Percentiles rank a stretch among this genome's conserved stretches.
Evolutionary conservation across 441 rosid genomes (phyloP).

Genomic region (Viola pubescens): DNA sequence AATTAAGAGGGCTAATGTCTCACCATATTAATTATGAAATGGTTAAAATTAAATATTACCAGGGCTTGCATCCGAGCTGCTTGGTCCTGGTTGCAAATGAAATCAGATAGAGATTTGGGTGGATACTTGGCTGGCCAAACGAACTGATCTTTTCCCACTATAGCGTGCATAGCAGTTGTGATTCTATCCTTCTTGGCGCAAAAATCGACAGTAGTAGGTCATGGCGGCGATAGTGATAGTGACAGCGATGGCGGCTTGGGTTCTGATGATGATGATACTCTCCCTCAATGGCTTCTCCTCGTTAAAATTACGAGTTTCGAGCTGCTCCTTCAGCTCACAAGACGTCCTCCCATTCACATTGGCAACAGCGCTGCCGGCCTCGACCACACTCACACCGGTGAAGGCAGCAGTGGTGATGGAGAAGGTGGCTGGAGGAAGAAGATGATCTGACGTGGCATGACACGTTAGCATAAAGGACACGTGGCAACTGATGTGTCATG

Average conservation of each 20-base stretch:
- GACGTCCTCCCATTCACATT: neutral
- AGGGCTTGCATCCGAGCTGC: slow-evolving; percentile 26
- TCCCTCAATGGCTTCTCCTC: slow-evolving; percentile 50
- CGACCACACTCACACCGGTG: neutral
- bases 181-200: slow-evolving; percentile 2
- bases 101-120: slow-evolving; percentile 33
- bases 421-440: too few species aligned
- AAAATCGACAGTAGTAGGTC: neutral
- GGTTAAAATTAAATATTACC: slow-evolving; percentile 12
- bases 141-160: slow-evolving; percentile 10
- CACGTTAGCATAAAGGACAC: too few species aligned
- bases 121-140: slow-evolving; percentile 31
- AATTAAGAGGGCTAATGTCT: neutral
- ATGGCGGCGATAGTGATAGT: neutral
- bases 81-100: slow-evolving; percentile 38
- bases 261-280: slow-evolving; percentile 19
- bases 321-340: too few species aligned
- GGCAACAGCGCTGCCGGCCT: neutral
- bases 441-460: too few species aligned
- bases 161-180: neutral
- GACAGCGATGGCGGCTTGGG: neutral
- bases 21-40: neutral
- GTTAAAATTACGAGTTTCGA: neutral
- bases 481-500: too few species aligned
- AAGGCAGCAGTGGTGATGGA: too few species aligned